phyloP scores from a whole-genome alignment of 805 yeast genomes.

The Komagataella populi region DNA sequence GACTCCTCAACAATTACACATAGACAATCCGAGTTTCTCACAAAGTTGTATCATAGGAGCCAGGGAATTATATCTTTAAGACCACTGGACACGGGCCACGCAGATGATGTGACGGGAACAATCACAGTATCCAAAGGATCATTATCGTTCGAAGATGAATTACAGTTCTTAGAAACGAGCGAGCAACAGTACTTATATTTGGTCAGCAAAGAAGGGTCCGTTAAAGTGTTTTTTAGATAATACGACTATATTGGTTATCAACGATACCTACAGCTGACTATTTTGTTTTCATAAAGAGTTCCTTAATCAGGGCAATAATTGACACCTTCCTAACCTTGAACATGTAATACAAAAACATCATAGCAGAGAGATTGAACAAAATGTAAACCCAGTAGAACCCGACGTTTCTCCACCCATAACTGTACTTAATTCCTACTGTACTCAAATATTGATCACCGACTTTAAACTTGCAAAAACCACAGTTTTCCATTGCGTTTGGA shows the following conservation, averaged over 20 bases:
- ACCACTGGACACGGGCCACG: conserved; percentile 70
- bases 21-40: conserved; percentile 27
- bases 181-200: conserved; percentile 57
- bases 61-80: conserved; percentile 38
- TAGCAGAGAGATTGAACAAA: conserved; percentile 32
- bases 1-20: conserved; percentile 14
- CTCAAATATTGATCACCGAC: conserved; percentile 34
- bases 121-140: conserved; percentile 48
- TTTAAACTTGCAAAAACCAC: conserved; percentile 34
- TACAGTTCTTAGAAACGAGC: conserved; percentile 13
- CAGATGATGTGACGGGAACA: conserved; percentile 71
- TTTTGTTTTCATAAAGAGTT: neutral
- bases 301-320: conserved; percentile 9
- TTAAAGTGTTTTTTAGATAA: conserved; percentile 30
- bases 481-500: conserved; percentile 30
- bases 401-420: conserved; percentile 49
- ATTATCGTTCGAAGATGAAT: conserved; percentile 13
- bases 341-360: conserved; percentile 22
- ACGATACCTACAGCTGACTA: neutral
- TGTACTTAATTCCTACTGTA: conserved; percentile 27
- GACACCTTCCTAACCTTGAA: conserved; percentile 23
- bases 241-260: neutral
- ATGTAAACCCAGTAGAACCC: conserved; percentile 50
- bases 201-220: conserved; percentile 37
- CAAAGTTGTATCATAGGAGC: conserved; percentile 35